Evolutionary conservation across 2,329 filamentous ascomycete genomes (phyloP), one percentile per base, ranked within the genome.

Genomic region (Diplocarpon rosae): DNA sequence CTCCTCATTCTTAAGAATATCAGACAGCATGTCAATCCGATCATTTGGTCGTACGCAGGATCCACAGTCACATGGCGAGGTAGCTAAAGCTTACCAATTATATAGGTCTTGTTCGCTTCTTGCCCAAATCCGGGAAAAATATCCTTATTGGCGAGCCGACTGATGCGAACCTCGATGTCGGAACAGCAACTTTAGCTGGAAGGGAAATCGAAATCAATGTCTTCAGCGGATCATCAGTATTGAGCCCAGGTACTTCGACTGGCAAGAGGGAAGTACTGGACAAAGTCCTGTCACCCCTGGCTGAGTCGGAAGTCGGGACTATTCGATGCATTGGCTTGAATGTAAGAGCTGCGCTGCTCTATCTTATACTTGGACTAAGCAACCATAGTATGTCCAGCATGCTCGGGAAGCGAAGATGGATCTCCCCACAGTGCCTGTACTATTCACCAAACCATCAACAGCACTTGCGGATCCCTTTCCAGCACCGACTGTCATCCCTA

Each of bases 91-190:
- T 49, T 13, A 48, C 15, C 16, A 37, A 15, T 36, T 11, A 11
- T 33, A 31, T 29, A 78, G 75, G 75, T 59, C 69, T 80, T 46
- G 73, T 78, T 52, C 73, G 76, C 42, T 79, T 80, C 54, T 59
- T 71, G 14, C 71, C 76, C 42, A 72, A 69, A 55, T 69, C 67
- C 5, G 68, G 71, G 38, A 61, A 63, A 47, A 69, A 68, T 49
- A 58, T 75, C 42, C 62, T 76, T 38, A 71, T 79, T 53, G 76
- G 75, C 29, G 69, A 80, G 54, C 76, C 76, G 1, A 62, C 68
- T 29, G 69, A 75, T 48, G 59, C 65, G 16, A 59, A 66, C 9
- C 50, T 77, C 28, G 76, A 81, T 54, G 71, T 82, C 36, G 77
- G 76, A 36, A 58, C 69, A 20, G 76, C 76, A 13, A 59, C 78